Base-by-base conservation (phyloP, 495 filamentous ascomycete species). In the Delitschia confertaspora region DNA sequence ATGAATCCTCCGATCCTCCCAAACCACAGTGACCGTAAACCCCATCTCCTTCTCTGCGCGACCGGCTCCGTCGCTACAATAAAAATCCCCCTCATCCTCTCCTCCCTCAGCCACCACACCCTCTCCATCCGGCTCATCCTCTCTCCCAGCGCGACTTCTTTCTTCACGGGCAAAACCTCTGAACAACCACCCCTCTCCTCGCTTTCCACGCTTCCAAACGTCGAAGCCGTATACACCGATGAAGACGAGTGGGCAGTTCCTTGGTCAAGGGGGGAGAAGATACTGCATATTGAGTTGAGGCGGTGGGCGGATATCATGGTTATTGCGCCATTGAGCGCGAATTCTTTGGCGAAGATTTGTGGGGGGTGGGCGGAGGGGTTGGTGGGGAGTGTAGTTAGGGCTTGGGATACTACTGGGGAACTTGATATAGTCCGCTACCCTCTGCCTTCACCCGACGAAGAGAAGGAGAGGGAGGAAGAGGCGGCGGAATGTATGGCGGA, bases 261-360 rank as follows among this genome's bases (percentile, higher is more conserved):
- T 0, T 93, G 87, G 84, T 69, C 67, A 5, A 65, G 82, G 3
- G 80, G 76, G 0, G 69, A 68, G 17, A 61, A 63, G 3, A 86
- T 96, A 21, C 63, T 95, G 33, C 89, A 96, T 51, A 94, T 96
- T 45, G 85, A 91, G 63, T 65, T 86, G 42, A 69, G 85, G 30
- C 69, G 75, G 45, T 86, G 83, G 89, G 83, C 84, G 0, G 73
- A 94, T 64, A 45, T 94, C 8, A 63, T 94, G 6, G 73, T 88
- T 7, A 75, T 95, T 47, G 84, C 84, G 10, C 88, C 88, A 30
- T 54, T 85, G 47, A 78, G 67, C 37, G 86, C 88, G 20, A 89
- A 93, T 59, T 78, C 77, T 3, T 61, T 95, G 49, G 87, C 84
- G 1, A 93, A 91, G 61, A 77, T 89, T 53, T 71, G 67, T 0